Evolutionary conservation across 139 green algal genomes (phyloP), one percentile per base, ranked within the genome.

Genomic region (Closterium sp.): DNA sequence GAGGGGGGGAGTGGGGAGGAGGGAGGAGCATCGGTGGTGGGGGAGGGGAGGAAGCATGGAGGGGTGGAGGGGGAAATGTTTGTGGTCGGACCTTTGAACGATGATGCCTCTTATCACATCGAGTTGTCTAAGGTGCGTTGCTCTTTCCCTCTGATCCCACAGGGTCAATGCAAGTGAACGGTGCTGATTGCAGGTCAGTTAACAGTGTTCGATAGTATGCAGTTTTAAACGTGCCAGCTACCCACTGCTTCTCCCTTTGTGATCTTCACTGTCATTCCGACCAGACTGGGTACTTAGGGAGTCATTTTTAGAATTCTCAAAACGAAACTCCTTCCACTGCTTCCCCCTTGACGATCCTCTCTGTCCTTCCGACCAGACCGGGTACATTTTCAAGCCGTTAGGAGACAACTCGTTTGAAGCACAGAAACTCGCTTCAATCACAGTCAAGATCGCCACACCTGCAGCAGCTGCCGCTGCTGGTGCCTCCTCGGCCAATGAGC

Each of bases 61-160:
- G n/a, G 69, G 84, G 33, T 34, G 64, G 87, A 88, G 12, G 90
- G 91, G 19, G 55, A 76, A 19, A 33, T 88, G 35, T 93, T 89
- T 64, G 32, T 89, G 34, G 87, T 89, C 4, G 91, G 91, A 23
- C 91, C 91, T 3, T 83, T 93, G 76, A 93, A 92, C 35, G 91
- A 93, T 35, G 91, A 93, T 89, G 91, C 91, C 25, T 86, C 91
- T 33, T 93, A 93, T 55, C 31, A 64, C 5, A 38, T 93, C 4
- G 38, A 69, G 9, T 25, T 89, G 9, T 23, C 19, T 28, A 93
- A 91, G 91, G 91, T 92, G 34, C 25, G 89, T 87, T n/a, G n/a
- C n/a, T n/a, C n/a, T n/a, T n/a, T n/a, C n/a, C n/a, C n/a, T n/a
- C n/a, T n/a, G n/a, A n/a, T n/a, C n/a, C n/a, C n/a, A n/a, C n/a